These are phyloP conservation scores for Grammothele lineata DNA, from an alignment of 768 basidiomycete species.

Conservation along the genomic window DNA sequence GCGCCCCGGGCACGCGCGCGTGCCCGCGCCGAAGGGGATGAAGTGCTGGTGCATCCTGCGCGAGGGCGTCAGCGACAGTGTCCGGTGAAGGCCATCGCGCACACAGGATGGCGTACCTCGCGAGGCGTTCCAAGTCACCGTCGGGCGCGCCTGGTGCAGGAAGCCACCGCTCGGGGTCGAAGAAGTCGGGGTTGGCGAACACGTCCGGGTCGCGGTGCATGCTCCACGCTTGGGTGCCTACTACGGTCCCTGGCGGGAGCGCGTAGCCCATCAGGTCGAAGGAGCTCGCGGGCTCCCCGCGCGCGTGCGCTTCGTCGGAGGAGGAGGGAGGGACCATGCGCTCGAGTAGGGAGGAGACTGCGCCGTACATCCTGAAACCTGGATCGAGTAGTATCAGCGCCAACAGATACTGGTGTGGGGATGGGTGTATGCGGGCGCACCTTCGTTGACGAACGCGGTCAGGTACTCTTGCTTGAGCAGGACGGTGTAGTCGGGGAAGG, in stretches of 20 bases:
- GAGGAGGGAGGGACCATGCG: conserved; percentile 61
- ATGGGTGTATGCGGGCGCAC: neutral
- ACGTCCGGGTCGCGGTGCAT: conserved; percentile 63
- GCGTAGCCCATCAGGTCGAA: conserved; percentile 68
- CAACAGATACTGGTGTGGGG: neutral
- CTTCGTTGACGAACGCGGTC: conserved; percentile 20
- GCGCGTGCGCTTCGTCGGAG: conserved; percentile 33
- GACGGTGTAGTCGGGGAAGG: conserved; percentile 49
- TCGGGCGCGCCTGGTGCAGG: conserved; percentile 11
- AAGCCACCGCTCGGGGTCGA: conserved; percentile 60
- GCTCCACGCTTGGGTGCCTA: conserved; percentile 70
- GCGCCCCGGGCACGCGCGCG: conserved; percentile 62
- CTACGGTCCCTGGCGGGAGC: conserved; percentile 62
- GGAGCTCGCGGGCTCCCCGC: conserved; percentile 36
- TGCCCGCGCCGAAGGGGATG: conserved; percentile 66
- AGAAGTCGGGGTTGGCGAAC: conserved; percentile 61
- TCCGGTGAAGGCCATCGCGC: no score
- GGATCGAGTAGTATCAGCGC: neutral
- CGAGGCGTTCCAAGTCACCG: neutral
- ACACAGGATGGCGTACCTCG: neutral
- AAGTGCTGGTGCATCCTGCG: conserved; percentile 53
- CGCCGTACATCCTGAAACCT: conserved; percentile 63
- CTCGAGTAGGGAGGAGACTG: conserved; percentile 62
- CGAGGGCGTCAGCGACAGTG: neutral
- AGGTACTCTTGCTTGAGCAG: conserved; percentile 42